Evolutionary conservation across 2,329 filamentous ascomycete species (phyloP).

Genomic region (Apiospora koreana): DNA sequence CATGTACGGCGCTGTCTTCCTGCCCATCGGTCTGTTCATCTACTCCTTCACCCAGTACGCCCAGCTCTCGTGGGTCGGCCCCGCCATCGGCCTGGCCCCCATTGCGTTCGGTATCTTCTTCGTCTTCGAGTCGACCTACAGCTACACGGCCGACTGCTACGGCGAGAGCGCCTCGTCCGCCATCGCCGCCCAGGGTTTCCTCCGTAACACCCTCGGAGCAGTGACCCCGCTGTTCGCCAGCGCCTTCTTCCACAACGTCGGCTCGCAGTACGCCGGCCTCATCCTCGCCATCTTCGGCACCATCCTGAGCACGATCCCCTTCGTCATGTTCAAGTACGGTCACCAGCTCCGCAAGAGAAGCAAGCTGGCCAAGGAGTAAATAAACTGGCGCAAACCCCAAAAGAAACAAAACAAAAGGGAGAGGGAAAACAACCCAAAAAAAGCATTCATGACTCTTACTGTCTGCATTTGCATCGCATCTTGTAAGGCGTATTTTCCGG

Average conservation of each 20-base stretch:
- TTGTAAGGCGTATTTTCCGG: background rate
- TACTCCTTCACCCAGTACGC: slow-evolving; percentile 56
- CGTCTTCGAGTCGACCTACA: slow-evolving; percentile 40
- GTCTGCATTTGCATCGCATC: background rate
- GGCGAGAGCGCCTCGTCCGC: slow-evolving; percentile 36
- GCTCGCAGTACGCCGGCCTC: slow-evolving; percentile 52
- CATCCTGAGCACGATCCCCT: slow-evolving; percentile 34
- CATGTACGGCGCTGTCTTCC: slow-evolving; percentile 46
- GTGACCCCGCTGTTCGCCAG: slow-evolving; percentile 52
- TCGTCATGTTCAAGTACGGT: slow-evolving; percentile 44
- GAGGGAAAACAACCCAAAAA: background rate
- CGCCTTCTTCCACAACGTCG: slow-evolving; percentile 54
- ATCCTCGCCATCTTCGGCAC: slow-evolving; percentile 48
- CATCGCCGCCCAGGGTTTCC: slow-evolving; percentile 52
- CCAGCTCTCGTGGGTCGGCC: slow-evolving; percentile 49
- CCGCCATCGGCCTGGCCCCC: slow-evolving; percentile 47
- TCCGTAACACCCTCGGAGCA: slow-evolving; percentile 54
- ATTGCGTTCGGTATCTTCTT: slow-evolving; percentile 57
- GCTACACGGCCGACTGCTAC: slow-evolving; percentile 54
- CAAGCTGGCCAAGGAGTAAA: slow-evolving; percentile 33
- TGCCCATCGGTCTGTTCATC: slow-evolving; percentile 52
- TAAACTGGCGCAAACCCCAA: background rate
- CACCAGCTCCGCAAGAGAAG: slow-evolving; percentile 38
- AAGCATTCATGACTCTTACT: too few relatives aligned
- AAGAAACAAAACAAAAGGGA: background rate